Evolutionary conservation across 2,329 filamentous ascomycete genomes (phyloP), one percentile per base, ranked within the genome.

Genomic region (Phaeosphaeria sp.): DNA sequence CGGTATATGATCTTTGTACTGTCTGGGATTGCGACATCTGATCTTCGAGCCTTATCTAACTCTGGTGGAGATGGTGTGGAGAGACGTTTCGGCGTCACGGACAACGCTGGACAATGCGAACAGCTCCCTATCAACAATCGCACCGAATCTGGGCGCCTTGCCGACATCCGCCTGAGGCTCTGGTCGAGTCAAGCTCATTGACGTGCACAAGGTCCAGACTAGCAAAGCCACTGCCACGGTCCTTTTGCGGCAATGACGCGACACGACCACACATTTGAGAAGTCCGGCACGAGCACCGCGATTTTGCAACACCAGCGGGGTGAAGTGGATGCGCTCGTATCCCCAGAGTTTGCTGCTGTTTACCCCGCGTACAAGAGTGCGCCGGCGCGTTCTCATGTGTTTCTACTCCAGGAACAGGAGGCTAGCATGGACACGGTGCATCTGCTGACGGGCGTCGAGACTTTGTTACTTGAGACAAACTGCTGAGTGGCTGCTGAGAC

Each of bases 401-500:
- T 50, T 51, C 40, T 53, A 53, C 55, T 50, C 64, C 60, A 69
- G 68, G 65, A 49, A 71, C 65, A 61, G 48, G 59, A 55, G 58
- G 61, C 55, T 60, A 61, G 58, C 50, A 64, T 50, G 46, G 44
- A 57, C 46, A 56, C 49, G 50, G 56, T 53, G 60, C 61, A 63
- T 60, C 66, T 69, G 65, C 60, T 72, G 69, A 71, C 63, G 60
- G 61, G 61, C 52, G 49, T 49, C 57, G 60, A 61, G 62, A 59
- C 65, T 44, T 63, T 67, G 65, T 69, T 69, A 71, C 66, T 58
- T 68, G 58, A 69, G 64, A 65, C 63, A 71, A 69, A 69, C 55
- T 56, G 62, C 55, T 69, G 65, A 71, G 56, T 71, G 68, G 66
- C 62, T 54, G 63, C 64, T 61, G 56, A 52, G 15, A 43, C 42